phyloP scores from a whole-genome alignment of 2,329 filamentous ascomycete genomes.

The Grosmannia serpens region DNA sequence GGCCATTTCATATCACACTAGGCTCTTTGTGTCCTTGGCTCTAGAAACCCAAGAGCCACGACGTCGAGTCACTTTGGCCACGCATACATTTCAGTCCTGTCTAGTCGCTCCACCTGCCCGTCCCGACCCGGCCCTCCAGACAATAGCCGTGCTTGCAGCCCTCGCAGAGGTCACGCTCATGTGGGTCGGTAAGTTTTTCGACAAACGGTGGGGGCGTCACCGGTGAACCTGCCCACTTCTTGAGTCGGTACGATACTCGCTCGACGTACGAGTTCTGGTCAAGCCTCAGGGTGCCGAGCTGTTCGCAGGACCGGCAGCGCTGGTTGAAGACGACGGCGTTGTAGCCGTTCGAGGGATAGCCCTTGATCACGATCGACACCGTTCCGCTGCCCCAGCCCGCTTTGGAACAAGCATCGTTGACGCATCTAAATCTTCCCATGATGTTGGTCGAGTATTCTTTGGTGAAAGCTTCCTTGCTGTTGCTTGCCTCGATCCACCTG shows the following conservation, averaged over 20 bases:
- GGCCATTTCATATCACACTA: too few species aligned
- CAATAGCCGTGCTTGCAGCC: slow-evolving; percentile 25
- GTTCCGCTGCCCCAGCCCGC: slow-evolving; percentile 21
- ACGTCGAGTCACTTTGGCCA: too few species aligned
- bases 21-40: too few species aligned
- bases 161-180: slow-evolving; percentile 21
- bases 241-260: slow-evolving; percentile 23
- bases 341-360: slow-evolving; percentile 19
- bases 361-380: slow-evolving; percentile 23
- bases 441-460: background rate
- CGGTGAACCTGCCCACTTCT: slow-evolving; percentile 22
- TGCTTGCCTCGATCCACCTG: background rate
- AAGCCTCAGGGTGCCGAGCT: slow-evolving; percentile 16
- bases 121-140: background rate
- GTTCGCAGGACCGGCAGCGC: slow-evolving; percentile 20
- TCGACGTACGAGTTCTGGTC: slow-evolving; percentile 22
- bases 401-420: slow-evolving; percentile 10
- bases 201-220: slow-evolving; percentile 8
- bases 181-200: slow-evolving; percentile 9
- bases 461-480: background rate
- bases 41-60: too few species aligned
- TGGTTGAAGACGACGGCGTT: slow-evolving; percentile 26
- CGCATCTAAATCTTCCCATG: slow-evolving; percentile 1
- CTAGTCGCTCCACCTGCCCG: background rate
- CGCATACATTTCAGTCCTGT: background rate